These are phyloP conservation scores for Cyclocybe aegerita DNA, from an alignment of 768 basidiomycete species.

Conservation along the genomic window DNA sequence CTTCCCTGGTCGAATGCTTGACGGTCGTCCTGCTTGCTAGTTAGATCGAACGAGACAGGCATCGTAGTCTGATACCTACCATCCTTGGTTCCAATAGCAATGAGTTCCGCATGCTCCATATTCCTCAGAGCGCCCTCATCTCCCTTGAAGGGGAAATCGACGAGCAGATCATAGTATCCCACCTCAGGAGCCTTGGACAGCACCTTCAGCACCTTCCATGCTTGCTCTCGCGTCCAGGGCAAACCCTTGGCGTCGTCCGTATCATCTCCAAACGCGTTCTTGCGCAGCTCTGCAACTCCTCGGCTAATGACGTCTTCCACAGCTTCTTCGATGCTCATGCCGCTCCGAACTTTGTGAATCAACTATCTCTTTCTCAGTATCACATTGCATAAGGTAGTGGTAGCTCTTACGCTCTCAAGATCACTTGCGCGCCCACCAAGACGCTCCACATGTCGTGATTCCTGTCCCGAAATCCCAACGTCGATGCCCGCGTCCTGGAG, in stretches of 20 bases:
- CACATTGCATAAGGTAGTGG: background rate
- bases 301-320: conserved; percentile 88
- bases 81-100: conserved; percentile 74
- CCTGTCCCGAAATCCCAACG: conserved; percentile 51
- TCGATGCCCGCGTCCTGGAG: conserved; percentile 57
- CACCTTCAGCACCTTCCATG: conserved; percentile 77
- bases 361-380: conserved; percentile 43
- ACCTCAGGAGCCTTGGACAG: conserved; percentile 72
- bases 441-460: conserved; percentile 60
- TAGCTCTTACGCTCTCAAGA: conserved; percentile 62
- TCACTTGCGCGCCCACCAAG: conserved; percentile 92
- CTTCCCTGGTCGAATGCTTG: conserved; percentile 84
- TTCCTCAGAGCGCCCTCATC: conserved; percentile 76
- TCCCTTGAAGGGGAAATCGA: conserved; percentile 90
- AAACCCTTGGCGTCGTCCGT: conserved; percentile 81
- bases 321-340: conserved; percentile 71
- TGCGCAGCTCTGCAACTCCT: conserved; percentile 80
- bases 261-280: conserved; percentile 93
- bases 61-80: conserved; percentile 37
- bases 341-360: conserved; percentile 80
- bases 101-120: conserved; percentile 89
- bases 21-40: conserved; percentile 59
- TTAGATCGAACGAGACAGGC: too few species aligned
- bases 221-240: conserved; percentile 86
- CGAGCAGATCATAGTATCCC: conserved; percentile 77